phyloP scores from a whole-genome alignment of 345 rosid genomes.

The Isatis tinctoria region DNA sequence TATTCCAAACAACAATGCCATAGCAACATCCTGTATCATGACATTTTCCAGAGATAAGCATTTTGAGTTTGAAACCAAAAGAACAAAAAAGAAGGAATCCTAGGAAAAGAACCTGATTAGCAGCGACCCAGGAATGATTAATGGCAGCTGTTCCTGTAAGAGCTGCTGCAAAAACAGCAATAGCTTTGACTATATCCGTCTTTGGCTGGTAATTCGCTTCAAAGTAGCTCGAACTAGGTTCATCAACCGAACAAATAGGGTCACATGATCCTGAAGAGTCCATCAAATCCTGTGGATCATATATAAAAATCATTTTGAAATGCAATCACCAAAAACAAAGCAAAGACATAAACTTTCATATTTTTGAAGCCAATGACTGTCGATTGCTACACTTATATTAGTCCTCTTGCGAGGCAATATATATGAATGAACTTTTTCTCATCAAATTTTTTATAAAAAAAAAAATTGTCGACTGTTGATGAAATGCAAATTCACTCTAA shows the following conservation, averaged over 20 bases:
- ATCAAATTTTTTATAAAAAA: no score
- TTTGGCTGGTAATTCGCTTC: slow-evolving; percentile 72
- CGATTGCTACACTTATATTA: background rate
- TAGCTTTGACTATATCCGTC: slow-evolving; percentile 76
- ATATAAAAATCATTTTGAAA: background rate
- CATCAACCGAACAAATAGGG: slow-evolving; percentile 87
- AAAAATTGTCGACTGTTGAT: no score
- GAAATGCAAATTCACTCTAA: background rate
- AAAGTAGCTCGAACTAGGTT: slow-evolving; percentile 67
- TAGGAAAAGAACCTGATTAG: slow-evolving; percentile 61
- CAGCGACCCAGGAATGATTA: slow-evolving; percentile 95
- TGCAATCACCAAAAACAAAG: slow-evolving; percentile 14
- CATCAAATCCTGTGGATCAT: slow-evolving; percentile 51
- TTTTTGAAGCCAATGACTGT: background rate
- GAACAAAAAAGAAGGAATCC: background rate
- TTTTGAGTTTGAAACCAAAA: background rate
- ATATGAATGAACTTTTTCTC: background rate
- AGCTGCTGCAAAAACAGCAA: slow-evolving; percentile 74
- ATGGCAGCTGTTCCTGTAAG: slow-evolving; percentile 79
- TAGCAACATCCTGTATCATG: slow-evolving; percentile 79
- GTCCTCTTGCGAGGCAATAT: background rate
- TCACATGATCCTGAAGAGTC: slow-evolving; percentile 66
- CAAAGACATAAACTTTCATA: background rate
- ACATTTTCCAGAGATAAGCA: slow-evolving; percentile 10
- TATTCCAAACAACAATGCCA: slow-evolving; percentile 79